Conservation (phyloP, 2,329 filamentous ascomycete species). For the Fonsecaea multimorphosa region DNA sequence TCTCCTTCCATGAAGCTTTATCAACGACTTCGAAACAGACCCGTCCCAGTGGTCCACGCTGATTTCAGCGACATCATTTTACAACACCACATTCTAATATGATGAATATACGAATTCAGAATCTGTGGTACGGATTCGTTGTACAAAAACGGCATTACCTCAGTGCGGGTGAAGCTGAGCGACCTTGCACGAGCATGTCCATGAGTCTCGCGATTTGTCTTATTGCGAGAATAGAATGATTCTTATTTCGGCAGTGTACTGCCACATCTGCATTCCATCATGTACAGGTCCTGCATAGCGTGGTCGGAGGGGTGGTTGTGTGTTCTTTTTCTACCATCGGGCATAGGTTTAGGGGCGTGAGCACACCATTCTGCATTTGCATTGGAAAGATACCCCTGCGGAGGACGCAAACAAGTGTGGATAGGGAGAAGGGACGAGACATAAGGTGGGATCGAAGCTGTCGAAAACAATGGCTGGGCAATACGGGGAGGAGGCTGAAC, state of each 20-base stretch:
- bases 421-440: conserved; percentile 5
- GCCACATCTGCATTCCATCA: conserved; percentile 28
- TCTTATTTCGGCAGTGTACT: conserved; percentile 16
- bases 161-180: conserved; percentile 7
- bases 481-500: not conserved
- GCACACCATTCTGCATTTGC: conserved; percentile 34
- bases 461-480: not conserved
- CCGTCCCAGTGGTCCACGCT: not conserved
- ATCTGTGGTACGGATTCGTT: conserved; percentile 22
- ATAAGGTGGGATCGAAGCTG: not conserved
- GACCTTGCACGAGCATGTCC: conserved; percentile 14
- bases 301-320: conserved; percentile 22
- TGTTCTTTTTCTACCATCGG: conserved; percentile 15
- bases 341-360: conserved; percentile 26
- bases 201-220: conserved; percentile 7
- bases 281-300: conserved; percentile 36
- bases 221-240: conserved; percentile 15
- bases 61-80: conserved; percentile 10
- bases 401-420: conserved; percentile 29
- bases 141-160: conserved; percentile 26
- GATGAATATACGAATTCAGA: conserved; percentile 28
- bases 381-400: conserved; percentile 41
- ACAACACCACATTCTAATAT: conserved; percentile 25
- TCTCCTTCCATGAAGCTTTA: not conserved
- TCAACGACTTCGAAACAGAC: not conserved